A percentile compares a stretch with the other conserved stretches of the same genome.
Evolutionary conservation across 345 rosid species (phyloP).

Genomic region (Gossypium turneri): DNA sequence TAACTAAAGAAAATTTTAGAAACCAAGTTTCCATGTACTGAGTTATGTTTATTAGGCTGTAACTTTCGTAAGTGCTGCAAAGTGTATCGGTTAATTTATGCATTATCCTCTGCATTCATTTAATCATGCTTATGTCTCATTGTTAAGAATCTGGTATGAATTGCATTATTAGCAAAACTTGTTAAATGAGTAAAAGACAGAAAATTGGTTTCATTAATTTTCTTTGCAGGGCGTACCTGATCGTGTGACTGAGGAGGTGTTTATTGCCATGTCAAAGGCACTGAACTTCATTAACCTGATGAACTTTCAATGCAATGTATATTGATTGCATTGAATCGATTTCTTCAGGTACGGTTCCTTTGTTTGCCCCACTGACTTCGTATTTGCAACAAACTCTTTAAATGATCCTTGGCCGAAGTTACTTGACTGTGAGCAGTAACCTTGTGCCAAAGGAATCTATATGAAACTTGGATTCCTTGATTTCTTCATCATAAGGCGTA

Average conservation of each 20-base stretch:
- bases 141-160: slow-evolving; percentile 4
- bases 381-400: not conserved
- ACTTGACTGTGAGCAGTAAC: not conserved
- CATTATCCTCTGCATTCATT: not conserved
- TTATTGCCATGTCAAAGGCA: slow-evolving; percentile 98
- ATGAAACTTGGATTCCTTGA: slow-evolving; percentile 7
- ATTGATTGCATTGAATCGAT: slow-evolving; percentile 84
- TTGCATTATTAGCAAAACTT: not conserved
- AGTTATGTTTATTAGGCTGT: not conserved
- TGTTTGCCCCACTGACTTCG: not conserved
- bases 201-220: slow-evolving; percentile 6
- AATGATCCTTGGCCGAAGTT: not conserved
- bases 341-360: slow-evolving; percentile 68
- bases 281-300: slow-evolving; percentile 85
- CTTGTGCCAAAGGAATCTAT: not conserved
- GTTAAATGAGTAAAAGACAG: slow-evolving; percentile 3
- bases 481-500: not conserved
- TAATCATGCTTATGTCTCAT: not conserved
- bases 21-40: not conserved
- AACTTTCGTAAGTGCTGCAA: slow-evolving; percentile 6
- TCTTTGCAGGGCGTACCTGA: slow-evolving; percentile 73
- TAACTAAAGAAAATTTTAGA: not conserved
- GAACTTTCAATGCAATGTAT: slow-evolving; percentile 96
- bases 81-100: not conserved
- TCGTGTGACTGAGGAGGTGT: slow-evolving; percentile 91